phyloP scores from a whole-genome alignment of 176 grass and related monocot genomes.

The Hordeum vulgare region MorexV3_pseudomolecules_assembly NC_058523.1:191370167-191370666 shows the following conservation, averaged over 20 bases:
- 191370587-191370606: too few species aligned
- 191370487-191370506: constrained; percentile 63
- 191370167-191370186: constrained; percentile 88
- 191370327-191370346: constrained; percentile 36
- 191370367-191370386: constrained; percentile 2
- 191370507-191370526: neutral
- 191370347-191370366: neutral
- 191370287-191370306: constrained; percentile 23
- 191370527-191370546: too few species aligned
- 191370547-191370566: too few species aligned
- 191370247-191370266: constrained; percentile 35
- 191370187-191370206: constrained; percentile 56
- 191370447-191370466: constrained; percentile 22
- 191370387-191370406: constrained; percentile 12
- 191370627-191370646: too few species aligned
- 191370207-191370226: constrained; percentile 7
- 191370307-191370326: constrained; percentile 31
- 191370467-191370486: constrained; percentile 35
- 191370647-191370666: too few species aligned
- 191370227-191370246: constrained; percentile 21
- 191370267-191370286: neutral
- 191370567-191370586: too few species aligned
- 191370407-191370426: neutral
- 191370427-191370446: constrained; percentile 49
- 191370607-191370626: too few species aligned